Conservation (phyloP, 1,139 yeast genomes). For the Arxiozyma slooffiae region DNA sequence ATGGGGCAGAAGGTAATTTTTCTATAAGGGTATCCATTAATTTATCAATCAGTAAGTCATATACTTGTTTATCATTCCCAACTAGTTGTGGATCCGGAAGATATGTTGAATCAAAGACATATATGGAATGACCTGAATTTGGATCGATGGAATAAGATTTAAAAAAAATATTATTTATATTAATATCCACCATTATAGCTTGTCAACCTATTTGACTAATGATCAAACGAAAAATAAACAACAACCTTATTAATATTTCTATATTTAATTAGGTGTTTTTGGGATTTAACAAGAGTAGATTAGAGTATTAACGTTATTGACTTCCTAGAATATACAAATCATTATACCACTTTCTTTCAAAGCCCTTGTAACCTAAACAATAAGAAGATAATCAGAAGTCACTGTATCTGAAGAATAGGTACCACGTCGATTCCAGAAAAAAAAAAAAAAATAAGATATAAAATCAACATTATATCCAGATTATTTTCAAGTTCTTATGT, state of each 20-base stretch:
- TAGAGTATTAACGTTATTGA: too few relatives aligned
- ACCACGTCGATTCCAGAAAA: too few relatives aligned
- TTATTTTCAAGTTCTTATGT: too few relatives aligned
- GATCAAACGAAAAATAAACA: not conserved
- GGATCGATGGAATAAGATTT: slow-evolving; percentile 53
- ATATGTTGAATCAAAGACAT: slow-evolving; percentile 66
- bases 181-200: slow-evolving; percentile 26
- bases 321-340: too few relatives aligned
- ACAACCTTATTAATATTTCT: not conserved
- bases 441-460: too few relatives aligned
- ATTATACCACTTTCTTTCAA: too few relatives aligned
- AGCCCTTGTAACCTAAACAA: too few relatives aligned
- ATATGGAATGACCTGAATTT: slow-evolving; percentile 51
- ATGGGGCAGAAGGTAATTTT: slow-evolving; percentile 45
- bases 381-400: not conserved
- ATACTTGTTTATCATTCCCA: slow-evolving; percentile 29
- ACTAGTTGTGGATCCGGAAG: slow-evolving; percentile 43
- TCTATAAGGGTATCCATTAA: slow-evolving; percentile 32
- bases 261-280: too few relatives aligned
- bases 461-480: too few relatives aligned
- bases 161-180: slow-evolving; percentile 45
- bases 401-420: not conserved
- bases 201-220: not conserved
- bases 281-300: not conserved
- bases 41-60: slow-evolving; percentile 35